Percentiles rank a stretch among this genome's conserved stretches.
These are phyloP conservation scores for Xylariaceae sp. DNA, from an alignment of 2,329 filamentous ascomycete genomes.

Conservation along the genomic window DNA sequence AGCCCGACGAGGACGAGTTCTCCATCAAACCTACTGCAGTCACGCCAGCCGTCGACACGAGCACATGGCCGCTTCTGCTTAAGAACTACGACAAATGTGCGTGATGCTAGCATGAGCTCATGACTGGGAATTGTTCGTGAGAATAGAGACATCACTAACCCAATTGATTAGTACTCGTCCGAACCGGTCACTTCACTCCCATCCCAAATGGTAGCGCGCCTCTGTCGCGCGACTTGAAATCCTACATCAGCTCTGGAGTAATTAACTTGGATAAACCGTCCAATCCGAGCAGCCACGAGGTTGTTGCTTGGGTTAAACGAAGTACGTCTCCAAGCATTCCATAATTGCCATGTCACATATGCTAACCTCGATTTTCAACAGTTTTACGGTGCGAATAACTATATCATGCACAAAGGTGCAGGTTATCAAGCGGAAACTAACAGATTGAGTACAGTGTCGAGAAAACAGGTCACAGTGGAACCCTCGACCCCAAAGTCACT, in stretches of 20 bases:
- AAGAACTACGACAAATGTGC: slow-evolving; percentile 98
- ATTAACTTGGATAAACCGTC: slow-evolving; percentile 99
- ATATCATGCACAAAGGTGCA: not conserved
- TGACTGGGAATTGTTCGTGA: too few species aligned
- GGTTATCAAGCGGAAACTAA: slow-evolving; percentile 13
- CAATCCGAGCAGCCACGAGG: slow-evolving; percentile 97
- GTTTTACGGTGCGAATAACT: slow-evolving; percentile 23
- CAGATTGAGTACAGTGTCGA: slow-evolving; percentile 66
- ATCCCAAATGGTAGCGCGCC: slow-evolving; percentile 93
- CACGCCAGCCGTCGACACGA: slow-evolving; percentile 80
- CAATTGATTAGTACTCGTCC: slow-evolving; percentile 66
- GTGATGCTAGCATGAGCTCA: too few species aligned
- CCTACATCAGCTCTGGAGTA: slow-evolving; percentile 94
- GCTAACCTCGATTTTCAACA: too few species aligned
- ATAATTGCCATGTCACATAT: too few species aligned
- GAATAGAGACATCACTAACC: too few species aligned
- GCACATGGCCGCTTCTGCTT: slow-evolving; percentile 89
- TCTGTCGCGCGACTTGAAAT: slow-evolving; percentile 92
- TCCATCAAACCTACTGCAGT: slow-evolving; percentile 88
- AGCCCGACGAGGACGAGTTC: slow-evolving; percentile 37
- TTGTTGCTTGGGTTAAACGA: slow-evolving; percentile 98
- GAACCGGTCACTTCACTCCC: slow-evolving; percentile 95
- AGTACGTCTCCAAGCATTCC: too few species aligned
- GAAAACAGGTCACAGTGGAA: slow-evolving; percentile 98
- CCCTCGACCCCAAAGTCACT: slow-evolving; percentile 81